These are phyloP conservation scores for Colletotrichum chrysophilum DNA, from an alignment of 2,329 filamentous ascomycete species.

Conservation along the genomic window DNA sequence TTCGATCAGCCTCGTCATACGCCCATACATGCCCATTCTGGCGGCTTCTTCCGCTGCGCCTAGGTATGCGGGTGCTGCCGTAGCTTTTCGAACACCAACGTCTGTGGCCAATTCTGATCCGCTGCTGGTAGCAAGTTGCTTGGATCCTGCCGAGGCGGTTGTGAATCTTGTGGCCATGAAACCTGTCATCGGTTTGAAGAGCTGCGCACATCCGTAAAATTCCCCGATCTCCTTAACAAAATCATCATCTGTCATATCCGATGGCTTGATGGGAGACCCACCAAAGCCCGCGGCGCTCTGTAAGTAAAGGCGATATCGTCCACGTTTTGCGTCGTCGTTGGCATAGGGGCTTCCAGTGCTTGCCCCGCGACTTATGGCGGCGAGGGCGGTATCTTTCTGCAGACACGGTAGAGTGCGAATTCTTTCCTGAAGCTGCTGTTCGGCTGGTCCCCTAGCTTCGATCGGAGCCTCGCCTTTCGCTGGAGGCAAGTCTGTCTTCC, in stretches of 20 bases:
- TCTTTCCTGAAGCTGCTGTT: slow-evolving; percentile 64
- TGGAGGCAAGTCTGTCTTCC: slow-evolving; percentile 77
- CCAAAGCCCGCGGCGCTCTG: slow-evolving; percentile 74
- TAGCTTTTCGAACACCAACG: slow-evolving; percentile 44
- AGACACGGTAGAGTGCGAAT: slow-evolving; percentile 66
- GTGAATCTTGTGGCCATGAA: slow-evolving; percentile 95
- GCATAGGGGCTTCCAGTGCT: slow-evolving; percentile 80
- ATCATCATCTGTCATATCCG: slow-evolving; percentile 64
- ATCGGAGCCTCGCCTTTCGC: slow-evolving; percentile 77
- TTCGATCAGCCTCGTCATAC: slow-evolving; percentile 75
- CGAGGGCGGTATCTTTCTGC: slow-evolving; percentile 70
- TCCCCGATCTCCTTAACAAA: slow-evolving; percentile 82
- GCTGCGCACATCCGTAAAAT: slow-evolving; percentile 67
- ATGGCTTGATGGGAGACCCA: slow-evolving; percentile 53
- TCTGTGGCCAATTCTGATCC: slow-evolving; percentile 19
- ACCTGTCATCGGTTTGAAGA: slow-evolving; percentile 92
- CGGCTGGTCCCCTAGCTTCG: slow-evolving; percentile 67
- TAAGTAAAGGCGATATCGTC: slow-evolving; percentile 83
- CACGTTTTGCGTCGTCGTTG: slow-evolving; percentile 79
- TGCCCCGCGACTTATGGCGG: slow-evolving; percentile 69
- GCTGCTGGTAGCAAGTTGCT: slow-evolving; percentile 23
- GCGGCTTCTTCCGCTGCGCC: slow-evolving; percentile 89
- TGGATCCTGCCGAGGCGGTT: slow-evolving; percentile 59
- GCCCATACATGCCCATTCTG: slow-evolving; percentile 89
- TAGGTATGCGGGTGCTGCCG: slow-evolving; percentile 59